These are phyloP conservation scores for Chaetomiaceae sp. DNA, from an alignment of 2,329 filamentous ascomycete species.

Conservation along the genomic window DNA sequence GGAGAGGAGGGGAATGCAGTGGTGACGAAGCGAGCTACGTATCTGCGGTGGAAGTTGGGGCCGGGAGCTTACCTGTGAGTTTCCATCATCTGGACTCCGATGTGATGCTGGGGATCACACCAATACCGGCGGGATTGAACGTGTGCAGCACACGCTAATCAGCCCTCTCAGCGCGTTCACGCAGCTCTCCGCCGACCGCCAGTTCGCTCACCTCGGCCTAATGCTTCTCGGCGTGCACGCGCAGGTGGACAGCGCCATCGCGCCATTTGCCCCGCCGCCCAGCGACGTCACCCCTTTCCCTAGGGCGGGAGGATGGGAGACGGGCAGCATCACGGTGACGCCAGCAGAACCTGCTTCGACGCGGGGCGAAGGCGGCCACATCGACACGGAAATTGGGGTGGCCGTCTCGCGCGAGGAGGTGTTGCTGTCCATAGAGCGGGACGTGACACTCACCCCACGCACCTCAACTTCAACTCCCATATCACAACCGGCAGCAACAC, in stretches of 20 bases:
- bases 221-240: slow-evolving; percentile 61
- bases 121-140: too few species aligned
- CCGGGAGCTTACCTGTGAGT: slow-evolving; percentile 42
- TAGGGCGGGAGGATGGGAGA: background rate
- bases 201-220: slow-evolving; percentile 66
- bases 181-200: slow-evolving; percentile 63
- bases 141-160: too few species aligned
- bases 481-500: too few species aligned
- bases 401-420: slow-evolving; percentile 23
- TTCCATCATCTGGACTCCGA: too few species aligned
- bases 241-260: slow-evolving; percentile 45
- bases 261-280: slow-evolving; percentile 25
- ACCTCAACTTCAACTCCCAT: too few species aligned
- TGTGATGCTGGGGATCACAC: too few species aligned
- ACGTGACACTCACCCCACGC: background rate
- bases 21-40: slow-evolving; percentile 29
- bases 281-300: slow-evolving; percentile 16
- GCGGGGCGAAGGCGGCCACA: background rate
- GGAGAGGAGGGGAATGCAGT: slow-evolving; percentile 4
- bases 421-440: slow-evolving; percentile 4
- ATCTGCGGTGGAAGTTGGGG: slow-evolving; percentile 36
- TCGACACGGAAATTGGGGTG: slow-evolving; percentile 19
- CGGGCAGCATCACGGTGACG: background rate
- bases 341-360: background rate
- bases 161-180: slow-evolving; percentile 51